Percentiles rank a stretch among this genome's conserved stretches.
phyloP scores from a whole-genome alignment of 805 yeast genomes.

The Lipomyces sp. region DNA sequence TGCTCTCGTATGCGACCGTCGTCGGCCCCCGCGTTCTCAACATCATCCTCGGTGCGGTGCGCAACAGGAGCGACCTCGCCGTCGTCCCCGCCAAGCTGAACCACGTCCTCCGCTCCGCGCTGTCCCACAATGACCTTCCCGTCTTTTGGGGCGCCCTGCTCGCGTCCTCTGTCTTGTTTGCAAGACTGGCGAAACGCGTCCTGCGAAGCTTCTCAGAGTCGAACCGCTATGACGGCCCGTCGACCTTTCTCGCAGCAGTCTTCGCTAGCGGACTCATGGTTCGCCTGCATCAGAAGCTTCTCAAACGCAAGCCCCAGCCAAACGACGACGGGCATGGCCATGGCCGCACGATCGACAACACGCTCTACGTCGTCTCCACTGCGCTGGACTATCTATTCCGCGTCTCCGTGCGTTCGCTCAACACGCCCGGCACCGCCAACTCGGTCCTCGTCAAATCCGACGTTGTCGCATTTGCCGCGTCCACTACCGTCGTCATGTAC shows the following conservation, averaged over 20 bases:
- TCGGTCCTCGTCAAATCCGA: constrained; percentile 2
- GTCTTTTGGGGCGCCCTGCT: constrained; percentile 14
- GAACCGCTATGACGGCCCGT: background rate
- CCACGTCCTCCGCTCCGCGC: constrained; percentile 15
- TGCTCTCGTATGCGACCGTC: constrained; percentile 11
- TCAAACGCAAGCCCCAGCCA: no score
- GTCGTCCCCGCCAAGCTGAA: constrained; percentile 1
- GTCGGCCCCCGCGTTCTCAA: constrained; percentile 17
- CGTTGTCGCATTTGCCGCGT: constrained; percentile 12
- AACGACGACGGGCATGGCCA: constrained; percentile 6
- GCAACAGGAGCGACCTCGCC: background rate
- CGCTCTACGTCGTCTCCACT: constrained; percentile 13
- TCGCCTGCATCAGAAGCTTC: no score
- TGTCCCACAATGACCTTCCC: constrained; percentile 8
- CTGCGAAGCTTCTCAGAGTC: background rate
- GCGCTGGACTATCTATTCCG: constrained; percentile 18
- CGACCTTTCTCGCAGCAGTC: constrained; percentile 11
- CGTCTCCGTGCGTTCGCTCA: background rate
- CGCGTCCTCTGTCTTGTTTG: constrained; percentile 4
- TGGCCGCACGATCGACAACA: constrained; percentile 16
- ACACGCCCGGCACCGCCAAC: background rate
- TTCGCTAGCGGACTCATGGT: constrained; percentile 8
- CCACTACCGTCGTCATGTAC: constrained; percentile 34
- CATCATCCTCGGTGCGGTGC: background rate
- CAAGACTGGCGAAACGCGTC: background rate